Percentiles rank a stretch among this genome's conserved stretches.
Evolutionary conservation across 2,329 filamentous ascomycete species (phyloP).

Genomic region (Curvularia sp.): DNA sequence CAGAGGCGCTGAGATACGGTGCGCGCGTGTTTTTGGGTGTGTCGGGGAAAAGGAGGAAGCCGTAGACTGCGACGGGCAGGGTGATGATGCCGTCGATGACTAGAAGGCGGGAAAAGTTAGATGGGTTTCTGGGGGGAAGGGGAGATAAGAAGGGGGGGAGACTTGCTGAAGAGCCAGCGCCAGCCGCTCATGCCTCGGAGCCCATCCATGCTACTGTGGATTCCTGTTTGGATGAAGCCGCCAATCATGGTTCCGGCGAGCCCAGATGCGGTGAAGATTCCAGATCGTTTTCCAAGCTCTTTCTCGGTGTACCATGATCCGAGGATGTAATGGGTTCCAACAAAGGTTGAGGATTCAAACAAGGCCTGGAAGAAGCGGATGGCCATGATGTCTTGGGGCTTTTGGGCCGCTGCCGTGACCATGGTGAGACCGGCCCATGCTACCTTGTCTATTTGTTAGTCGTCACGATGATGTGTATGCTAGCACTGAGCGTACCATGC

Average conservation of each 20-base stretch:
- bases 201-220: constrained; percentile 55
- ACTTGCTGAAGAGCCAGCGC: constrained; percentile 51
- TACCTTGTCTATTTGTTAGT: constrained; percentile 21
- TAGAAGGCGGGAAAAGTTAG: constrained; percentile 5
- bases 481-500: constrained; percentile 58
- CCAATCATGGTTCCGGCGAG: constrained; percentile 68
- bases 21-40: constrained; percentile 54
- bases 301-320: constrained; percentile 67
- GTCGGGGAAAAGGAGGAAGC: constrained; percentile 57
- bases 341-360: constrained; percentile 64
- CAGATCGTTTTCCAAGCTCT: constrained; percentile 68
- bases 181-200: constrained; percentile 61
- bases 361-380: constrained; percentile 64
- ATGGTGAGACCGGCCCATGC: constrained; percentile 70
- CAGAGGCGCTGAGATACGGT: constrained; percentile 51
- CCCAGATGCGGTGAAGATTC: constrained; percentile 67
- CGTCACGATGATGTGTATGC: too few species aligned
- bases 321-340: constrained; percentile 65
- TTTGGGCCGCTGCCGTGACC: constrained; percentile 62
- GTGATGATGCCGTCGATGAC: constrained; percentile 63
- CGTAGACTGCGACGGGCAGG: constrained; percentile 63
- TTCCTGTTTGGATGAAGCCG: constrained; percentile 67
- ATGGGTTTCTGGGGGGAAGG: background rate
- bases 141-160: too few species aligned
- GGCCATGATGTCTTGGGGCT: constrained; percentile 64